Percentiles rank a stretch among this genome's conserved stretches.
Conservation (phyloP, 1,284 basidiomycete species). For the Melampsora larici-populina region DNA sequence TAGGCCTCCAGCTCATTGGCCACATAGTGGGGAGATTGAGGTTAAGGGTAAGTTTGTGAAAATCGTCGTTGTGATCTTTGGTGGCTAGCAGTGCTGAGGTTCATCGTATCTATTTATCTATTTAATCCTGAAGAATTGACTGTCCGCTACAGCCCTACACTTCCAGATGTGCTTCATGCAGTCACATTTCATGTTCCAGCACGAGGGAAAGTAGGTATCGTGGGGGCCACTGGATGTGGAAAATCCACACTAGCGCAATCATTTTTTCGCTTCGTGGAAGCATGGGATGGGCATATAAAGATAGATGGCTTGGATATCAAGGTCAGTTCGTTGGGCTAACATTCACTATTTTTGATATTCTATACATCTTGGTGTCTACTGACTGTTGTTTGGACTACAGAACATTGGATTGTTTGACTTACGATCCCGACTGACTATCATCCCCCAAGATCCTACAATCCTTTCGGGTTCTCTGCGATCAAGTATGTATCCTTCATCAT, state of each 20-base stretch:
- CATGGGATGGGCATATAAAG: constrained; percentile 14
- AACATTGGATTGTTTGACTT: constrained; percentile 81
- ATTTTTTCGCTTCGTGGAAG: constrained; percentile 41
- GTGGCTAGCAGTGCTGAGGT: not conserved
- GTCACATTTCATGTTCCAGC: constrained; percentile 72
- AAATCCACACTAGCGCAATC: constrained; percentile 58
- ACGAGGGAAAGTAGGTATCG: constrained; percentile 91
- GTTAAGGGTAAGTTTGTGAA: constrained; percentile 56
- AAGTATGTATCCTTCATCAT: not conserved
- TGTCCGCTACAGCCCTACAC: constrained; percentile 66
- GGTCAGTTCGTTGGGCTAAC: constrained; percentile 67
- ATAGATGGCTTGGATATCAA: constrained; percentile 43
- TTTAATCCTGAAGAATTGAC: constrained; percentile 57
- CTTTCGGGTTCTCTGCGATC: constrained; percentile 80
- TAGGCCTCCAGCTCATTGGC: constrained; percentile 64
- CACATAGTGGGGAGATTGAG: constrained; percentile 62
- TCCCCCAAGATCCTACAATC: constrained; percentile 80
- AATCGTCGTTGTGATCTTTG: not conserved
- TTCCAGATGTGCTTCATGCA: constrained; percentile 69
- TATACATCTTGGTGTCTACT: constrained; percentile 61
- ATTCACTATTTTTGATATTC: not conserved
- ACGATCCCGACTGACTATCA: constrained; percentile 66
- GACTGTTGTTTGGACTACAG: not conserved
- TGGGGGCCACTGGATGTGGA: constrained; percentile 95
- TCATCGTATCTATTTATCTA: not conserved